phyloP scores from a whole-genome alignment of 768 basidiomycete species.

The Pholiota microspora region DNA sequence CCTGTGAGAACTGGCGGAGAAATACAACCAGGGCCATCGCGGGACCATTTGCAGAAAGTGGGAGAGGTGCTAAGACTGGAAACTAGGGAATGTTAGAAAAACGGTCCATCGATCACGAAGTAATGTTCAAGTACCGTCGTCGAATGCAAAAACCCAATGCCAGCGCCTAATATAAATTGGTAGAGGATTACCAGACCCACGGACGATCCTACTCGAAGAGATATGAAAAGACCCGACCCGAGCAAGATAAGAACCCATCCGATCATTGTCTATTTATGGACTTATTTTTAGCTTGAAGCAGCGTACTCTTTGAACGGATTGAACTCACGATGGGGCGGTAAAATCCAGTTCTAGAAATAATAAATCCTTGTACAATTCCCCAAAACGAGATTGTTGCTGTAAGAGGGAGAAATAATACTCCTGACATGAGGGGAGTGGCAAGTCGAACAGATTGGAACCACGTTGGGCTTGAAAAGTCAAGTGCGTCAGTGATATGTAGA shows the following conservation, averaged over 20 bases:
- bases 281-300: background rate
- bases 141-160: conserved; percentile 5
- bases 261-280: conserved; percentile 9
- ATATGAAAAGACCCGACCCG: conserved; percentile 4
- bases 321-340: conserved; percentile 25
- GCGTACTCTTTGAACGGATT: background rate
- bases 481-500: background rate
- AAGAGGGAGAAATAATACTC: conserved; percentile 31
- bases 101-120: background rate
- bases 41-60: conserved; percentile 4
- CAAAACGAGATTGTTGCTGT: conserved; percentile 32
- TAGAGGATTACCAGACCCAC: conserved; percentile 6
- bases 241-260: conserved; percentile 18
- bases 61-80: conserved; percentile 3
- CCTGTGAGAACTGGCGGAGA: conserved; percentile 7
- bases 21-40: conserved; percentile 5
- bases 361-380: conserved; percentile 34
- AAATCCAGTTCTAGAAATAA: conserved; percentile 21
- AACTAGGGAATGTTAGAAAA: background rate
- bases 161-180: conserved; percentile 3
- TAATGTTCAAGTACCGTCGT: conserved; percentile 2
- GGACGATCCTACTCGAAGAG: background rate
- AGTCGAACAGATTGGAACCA: conserved; percentile 37
- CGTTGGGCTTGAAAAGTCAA: conserved; percentile 11
- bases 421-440: conserved; percentile 31